Evolutionary conservation across 2,329 filamentous ascomycete genomes (phyloP), one percentile per base, ranked within the genome.

Genomic region (Neospermospora avenae): DNA sequence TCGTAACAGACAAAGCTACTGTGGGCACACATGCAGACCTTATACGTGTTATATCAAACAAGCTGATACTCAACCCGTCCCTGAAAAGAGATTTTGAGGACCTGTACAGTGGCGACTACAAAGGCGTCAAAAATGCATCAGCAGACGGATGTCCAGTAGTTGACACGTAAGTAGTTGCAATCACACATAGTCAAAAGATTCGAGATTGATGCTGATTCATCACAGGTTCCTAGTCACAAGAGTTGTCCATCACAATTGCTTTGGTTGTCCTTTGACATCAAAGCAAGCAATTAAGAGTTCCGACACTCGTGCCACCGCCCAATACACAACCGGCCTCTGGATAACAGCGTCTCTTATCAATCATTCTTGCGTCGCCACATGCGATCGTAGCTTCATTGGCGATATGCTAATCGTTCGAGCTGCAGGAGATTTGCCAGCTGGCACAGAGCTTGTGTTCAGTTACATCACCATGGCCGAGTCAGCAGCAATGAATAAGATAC

Each of bases 171-270:
- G 57, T 69, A 3, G 58, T 67, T 0, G 51, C 68, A 6, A 22
- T 2, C 10, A 13, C 10, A 53, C 24, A 7, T 22, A 6, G 22
- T 11, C 20, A 20, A 10, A 11, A 13, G 22, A 45, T 25, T 45
- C 20, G 10, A 24, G 20, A 20, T 5, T 42, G 14, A 3, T 45
- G 42, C 6, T 14, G 24, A 45, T 20, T 0, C 74, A 82, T 7
- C 79, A 82, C 67, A 76, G 75, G 74, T 83, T 82, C 54, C 74
- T 81, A 18, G 69, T 80, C 2, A 72, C 76, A 52, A 71, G 70
- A 24, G 79, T 77, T 57, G 71, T 78, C 13, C 55, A 68, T 0
- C 61, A 77, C 13, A 83, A 83, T 64, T 62, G 64, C 59, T 82
- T 82, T 51, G 75, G 75, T 24, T 63, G 69, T 22, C 55, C 55